Percentiles rank a stretch among this genome's conserved stretches.
Evolutionary conservation across 192 early-diverging fungal species (phyloP).

Genomic region (Coemansia sp.): DNA sequence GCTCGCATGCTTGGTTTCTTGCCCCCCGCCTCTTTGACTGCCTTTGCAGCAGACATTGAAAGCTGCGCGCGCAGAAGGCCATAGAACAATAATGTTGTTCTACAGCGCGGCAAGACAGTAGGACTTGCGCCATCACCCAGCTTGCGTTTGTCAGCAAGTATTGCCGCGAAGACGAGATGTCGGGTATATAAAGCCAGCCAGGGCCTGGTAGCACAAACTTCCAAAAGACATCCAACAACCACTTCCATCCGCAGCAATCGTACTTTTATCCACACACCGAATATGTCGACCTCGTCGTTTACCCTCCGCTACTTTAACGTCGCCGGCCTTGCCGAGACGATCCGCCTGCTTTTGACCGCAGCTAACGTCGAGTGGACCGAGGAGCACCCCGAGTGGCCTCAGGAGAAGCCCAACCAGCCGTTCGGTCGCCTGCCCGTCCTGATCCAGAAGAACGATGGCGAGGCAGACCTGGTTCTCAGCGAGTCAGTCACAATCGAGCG

Average conservation of each 20-base stretch:
- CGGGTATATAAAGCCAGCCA: neutral
- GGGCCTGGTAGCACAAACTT: neutral
- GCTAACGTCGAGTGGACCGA: slow-evolving; percentile 46
- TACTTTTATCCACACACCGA: neutral
- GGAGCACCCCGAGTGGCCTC: slow-evolving; percentile 53
- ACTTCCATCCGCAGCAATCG: slow-evolving; percentile 3
- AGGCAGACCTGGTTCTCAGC: slow-evolving; percentile 25
- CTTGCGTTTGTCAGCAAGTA: slow-evolving; percentile 1
- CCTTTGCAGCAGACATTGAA: neutral
- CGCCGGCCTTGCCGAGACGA: slow-evolving; percentile 26
- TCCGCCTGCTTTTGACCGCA: slow-evolving; percentile 43
- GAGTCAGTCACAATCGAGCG: slow-evolving; percentile 58
- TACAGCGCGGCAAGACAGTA: too few species aligned
- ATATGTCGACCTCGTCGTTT: slow-evolving; percentile 12
- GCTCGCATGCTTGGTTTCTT: neutral
- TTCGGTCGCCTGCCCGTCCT: slow-evolving; percentile 58
- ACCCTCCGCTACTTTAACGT: slow-evolving; percentile 23
- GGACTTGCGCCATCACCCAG: neutral
- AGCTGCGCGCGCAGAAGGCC: neutral
- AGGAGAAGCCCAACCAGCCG: slow-evolving; percentile 46
- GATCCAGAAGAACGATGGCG: slow-evolving; percentile 30
- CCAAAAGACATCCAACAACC: neutral
- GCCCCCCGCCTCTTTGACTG: neutral
- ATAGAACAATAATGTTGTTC: neutral
- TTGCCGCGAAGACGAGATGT: neutral